phyloP scores from a whole-genome alignment of 495 filamentous ascomycete species.

The Penicillium atrosanguineum region DNA sequence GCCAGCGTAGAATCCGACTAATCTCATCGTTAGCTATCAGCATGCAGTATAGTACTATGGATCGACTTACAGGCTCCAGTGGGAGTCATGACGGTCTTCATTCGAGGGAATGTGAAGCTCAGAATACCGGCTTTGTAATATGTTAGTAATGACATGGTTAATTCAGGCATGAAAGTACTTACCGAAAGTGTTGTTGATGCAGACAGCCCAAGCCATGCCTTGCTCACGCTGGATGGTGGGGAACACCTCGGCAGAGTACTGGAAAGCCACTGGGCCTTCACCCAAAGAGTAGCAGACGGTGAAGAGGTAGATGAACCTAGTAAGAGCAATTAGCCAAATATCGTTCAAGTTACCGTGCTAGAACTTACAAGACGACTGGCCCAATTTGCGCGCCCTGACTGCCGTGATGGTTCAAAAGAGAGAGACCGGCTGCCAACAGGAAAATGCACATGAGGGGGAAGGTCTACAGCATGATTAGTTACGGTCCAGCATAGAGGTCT shows the following conservation, averaged over 20 bases:
- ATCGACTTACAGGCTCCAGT: constrained; percentile 44
- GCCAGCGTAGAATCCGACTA: constrained; percentile 51
- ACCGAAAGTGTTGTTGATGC: constrained; percentile 48
- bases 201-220: constrained; percentile 45
- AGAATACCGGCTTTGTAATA: constrained; percentile 35
- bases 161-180: not conserved
- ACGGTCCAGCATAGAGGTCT: not conserved
- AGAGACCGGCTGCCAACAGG: constrained; percentile 68
- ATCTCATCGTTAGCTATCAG: not conserved
- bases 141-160: constrained; percentile 5
- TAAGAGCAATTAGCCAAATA: not conserved
- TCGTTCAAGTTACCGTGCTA: not conserved
- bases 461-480: constrained; percentile 55
- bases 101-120: constrained; percentile 50
- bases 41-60: not conserved
- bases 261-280: constrained; percentile 50
- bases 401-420: constrained; percentile 34
- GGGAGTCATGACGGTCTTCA: constrained; percentile 44
- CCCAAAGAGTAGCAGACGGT: constrained; percentile 46
- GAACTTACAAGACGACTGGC: constrained; percentile 31
- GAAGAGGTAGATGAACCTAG: constrained; percentile 42
- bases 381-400: constrained; percentile 18
- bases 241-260: constrained; percentile 53
- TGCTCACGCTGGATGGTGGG: constrained; percentile 47
- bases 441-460: constrained; percentile 76